These are phyloP conservation scores for Pseudozyma sp. DNA, from an alignment of 1,284 basidiomycete species.

Conservation along the genomic window DNA sequence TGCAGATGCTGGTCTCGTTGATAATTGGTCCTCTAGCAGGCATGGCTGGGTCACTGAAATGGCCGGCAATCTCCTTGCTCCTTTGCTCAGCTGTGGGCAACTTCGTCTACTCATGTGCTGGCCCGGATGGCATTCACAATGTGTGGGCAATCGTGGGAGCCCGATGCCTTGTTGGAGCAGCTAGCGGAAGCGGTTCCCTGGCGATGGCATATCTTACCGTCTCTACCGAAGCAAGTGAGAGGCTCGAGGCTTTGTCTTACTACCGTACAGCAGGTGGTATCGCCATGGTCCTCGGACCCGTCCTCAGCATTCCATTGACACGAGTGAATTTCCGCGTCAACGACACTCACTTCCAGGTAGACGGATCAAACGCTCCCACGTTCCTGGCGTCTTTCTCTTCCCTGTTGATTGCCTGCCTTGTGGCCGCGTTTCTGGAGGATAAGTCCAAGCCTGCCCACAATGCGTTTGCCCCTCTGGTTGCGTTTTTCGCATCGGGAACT, in stretches of 20 bases:
- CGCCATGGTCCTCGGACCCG: conserved; percentile 16
- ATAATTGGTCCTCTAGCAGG: conserved; percentile 13
- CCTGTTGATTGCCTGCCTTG: conserved; percentile 6
- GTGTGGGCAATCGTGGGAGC: conserved; percentile 23
- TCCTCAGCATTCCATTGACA: conserved; percentile 24
- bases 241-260: conserved; percentile 16
- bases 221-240: conserved; percentile 5
- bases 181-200: conserved; percentile 17
- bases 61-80: conserved; percentile 6
- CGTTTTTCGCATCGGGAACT: conserved; percentile 4
- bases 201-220: conserved; percentile 16
- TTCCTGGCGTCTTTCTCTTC: conserved; percentile 14
- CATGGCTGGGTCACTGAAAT: conserved; percentile 11
- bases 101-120: conserved; percentile 17
- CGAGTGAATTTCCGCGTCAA: conserved; percentile 13
- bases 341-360: conserved; percentile 5
- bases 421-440: conserved; percentile 5
- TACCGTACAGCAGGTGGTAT: conserved; percentile 16
- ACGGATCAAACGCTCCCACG: conserved; percentile 19
- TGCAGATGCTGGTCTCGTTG: conserved; percentile 20
- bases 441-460: conserved; percentile 15
- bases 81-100: conserved; percentile 17
- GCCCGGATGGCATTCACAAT: conserved; percentile 7
- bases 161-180: conserved; percentile 11
- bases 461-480: conserved; percentile 11